Evolutionary conservation across 2,329 filamentous ascomycete genomes (phyloP), one percentile per base, ranked within the genome.

Genomic region (Ophiocordyceps camponoti-leonardi): DNA sequence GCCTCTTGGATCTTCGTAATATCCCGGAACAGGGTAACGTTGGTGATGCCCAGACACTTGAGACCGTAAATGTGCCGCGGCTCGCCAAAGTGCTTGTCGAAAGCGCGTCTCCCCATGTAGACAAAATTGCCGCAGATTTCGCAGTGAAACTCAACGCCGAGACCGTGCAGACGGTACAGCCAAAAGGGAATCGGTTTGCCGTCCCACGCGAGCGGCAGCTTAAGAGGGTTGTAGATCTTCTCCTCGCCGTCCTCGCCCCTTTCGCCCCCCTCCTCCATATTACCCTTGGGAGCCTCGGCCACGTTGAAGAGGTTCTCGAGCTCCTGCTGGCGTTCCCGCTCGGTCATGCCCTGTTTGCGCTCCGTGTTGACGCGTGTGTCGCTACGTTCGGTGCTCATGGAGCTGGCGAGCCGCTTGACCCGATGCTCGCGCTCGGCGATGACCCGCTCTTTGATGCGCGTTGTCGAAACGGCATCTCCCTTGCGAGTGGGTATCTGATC

Each of bases 141-240:
- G 68, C 92, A 98, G 0, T 83, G 74, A 53, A 95, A 94, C 55
- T 98, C 92, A 13, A 94, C 87, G 10, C 92, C 92, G 23, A 98
- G 69, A 1, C 92, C 92, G 58, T 98, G 92, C 16, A 98, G 73
- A 54, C 95, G 92, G 71, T 96, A 98, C 16, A 98, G 74, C 92
- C 92, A 98, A 69, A 92, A 98, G 0, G 93, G 92, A 55, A 98
- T 98, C 0, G 93, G 92, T 60, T 98, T 98, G 54, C 93, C 92
- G 53, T 98, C 92, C 93, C 93, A 98, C 2, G 86, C 90, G 8
- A 98, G 73, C 0, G 92, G 92, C 2, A 98, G 72, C 60, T 98
- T 98, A 52, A 98, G 73, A 0, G 92, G 92, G 61, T 98, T 98
- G 71, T 96, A 95, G 48, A 96, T 84, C 59, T 81, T 88, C 51